Evolutionary conservation across 805 yeast species (phyloP).

Genomic region (Grigorovia yakushimaensis): DNA sequence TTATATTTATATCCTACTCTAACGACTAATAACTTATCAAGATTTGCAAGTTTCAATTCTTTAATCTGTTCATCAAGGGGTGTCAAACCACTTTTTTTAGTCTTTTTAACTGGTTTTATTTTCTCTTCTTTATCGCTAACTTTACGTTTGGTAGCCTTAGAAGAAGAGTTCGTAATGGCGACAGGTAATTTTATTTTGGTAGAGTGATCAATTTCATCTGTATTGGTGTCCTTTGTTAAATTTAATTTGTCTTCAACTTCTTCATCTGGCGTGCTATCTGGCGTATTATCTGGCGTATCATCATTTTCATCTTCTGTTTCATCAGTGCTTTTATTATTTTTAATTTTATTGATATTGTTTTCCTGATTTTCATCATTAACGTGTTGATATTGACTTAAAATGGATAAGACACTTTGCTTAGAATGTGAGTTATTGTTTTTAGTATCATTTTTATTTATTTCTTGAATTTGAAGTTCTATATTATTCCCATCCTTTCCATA

Average conservation of each 20-base stretch:
- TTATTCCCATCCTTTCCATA: too few relatives aligned
- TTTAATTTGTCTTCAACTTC: background rate
- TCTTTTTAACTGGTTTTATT: background rate
- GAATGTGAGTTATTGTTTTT: too few relatives aligned
- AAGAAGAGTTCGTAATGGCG: background rate
- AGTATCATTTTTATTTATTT: too few relatives aligned
- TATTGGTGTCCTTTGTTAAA: background rate
- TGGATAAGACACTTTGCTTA: too few relatives aligned
- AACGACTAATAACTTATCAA: constrained; percentile 64
- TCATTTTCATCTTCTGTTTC: background rate
- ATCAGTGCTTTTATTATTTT: too few relatives aligned
- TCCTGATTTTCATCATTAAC: too few relatives aligned
- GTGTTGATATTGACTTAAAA: too few relatives aligned
- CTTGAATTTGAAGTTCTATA: too few relatives aligned
- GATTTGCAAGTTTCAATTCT: constrained; percentile 48
- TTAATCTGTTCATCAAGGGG: constrained; percentile 76
- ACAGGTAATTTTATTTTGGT: too few relatives aligned
- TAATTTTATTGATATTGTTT: too few relatives aligned
- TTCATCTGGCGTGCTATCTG: background rate
- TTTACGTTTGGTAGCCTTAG: background rate
- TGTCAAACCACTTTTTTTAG: constrained; percentile 33
- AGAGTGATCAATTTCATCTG: background rate
- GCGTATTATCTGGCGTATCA: background rate
- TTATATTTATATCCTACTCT: constrained; percentile 92
- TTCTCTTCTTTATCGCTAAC: background rate